These are phyloP conservation scores for Umbilicaria muhlenbergii DNA, from an alignment of 495 filamentous ascomycete genomes.

Conservation along the genomic window DNA sequence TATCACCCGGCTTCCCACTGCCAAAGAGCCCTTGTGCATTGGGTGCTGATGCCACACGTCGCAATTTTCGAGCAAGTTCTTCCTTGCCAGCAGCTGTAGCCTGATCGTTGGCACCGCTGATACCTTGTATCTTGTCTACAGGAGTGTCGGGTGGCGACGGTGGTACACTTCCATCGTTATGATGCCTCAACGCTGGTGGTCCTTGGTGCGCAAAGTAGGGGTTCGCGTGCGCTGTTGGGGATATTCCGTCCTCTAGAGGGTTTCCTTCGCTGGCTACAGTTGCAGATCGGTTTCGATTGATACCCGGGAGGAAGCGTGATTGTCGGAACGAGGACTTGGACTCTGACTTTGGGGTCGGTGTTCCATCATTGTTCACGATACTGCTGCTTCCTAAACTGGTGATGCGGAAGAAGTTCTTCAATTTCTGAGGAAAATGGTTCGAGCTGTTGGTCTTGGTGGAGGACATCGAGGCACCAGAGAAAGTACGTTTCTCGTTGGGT, in stretches of 20 bases:
- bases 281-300: constrained; percentile 64
- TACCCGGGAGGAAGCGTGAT: constrained; percentile 65
- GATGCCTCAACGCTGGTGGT: constrained; percentile 79
- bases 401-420: constrained; percentile 98
- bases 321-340: constrained; percentile 60
- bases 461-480: constrained; percentile 12
- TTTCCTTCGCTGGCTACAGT: constrained; percentile 93
- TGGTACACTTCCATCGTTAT: constrained; percentile 88
- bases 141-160: constrained; percentile 94
- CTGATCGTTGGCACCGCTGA: constrained; percentile 56
- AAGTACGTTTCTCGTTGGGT: constrained; percentile 30
- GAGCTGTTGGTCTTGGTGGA: constrained; percentile 23
- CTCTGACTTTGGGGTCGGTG: constrained; percentile 31
- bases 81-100: constrained; percentile 72
- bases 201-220: constrained; percentile 97
- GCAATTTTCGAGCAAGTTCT: constrained; percentile 79
- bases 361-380: constrained; percentile 24
- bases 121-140: constrained; percentile 50
- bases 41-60: constrained; percentile 87
- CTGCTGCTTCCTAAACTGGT: constrained; percentile 46
- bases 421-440: constrained; percentile 65
- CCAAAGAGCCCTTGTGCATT: constrained; percentile 91
- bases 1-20: constrained; percentile 39
- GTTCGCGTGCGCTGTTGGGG: constrained; percentile 87
- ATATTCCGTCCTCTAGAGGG: constrained; percentile 70